These are phyloP conservation scores for Alternaria postmessia DNA, from an alignment of 2,329 filamentous ascomycete species.

Conservation along the genomic window DNA sequence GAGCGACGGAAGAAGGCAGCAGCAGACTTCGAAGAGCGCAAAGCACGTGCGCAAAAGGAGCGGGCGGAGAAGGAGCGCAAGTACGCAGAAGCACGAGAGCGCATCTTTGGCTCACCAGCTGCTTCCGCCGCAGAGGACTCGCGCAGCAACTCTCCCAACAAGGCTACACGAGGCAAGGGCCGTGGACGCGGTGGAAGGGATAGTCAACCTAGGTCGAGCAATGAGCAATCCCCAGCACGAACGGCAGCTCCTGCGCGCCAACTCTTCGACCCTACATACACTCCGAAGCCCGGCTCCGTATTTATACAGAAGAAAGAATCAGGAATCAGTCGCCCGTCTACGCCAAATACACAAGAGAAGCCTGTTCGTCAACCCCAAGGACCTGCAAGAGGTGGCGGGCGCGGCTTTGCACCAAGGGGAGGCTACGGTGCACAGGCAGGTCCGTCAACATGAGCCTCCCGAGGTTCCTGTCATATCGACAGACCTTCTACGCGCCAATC, in stretches of 20 bases:
- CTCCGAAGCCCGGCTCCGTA: conserved; percentile 67
- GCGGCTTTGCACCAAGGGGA: conserved; percentile 75
- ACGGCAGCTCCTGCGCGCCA: conserved; percentile 59
- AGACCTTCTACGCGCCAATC: background rate
- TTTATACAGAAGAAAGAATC: conserved; percentile 56
- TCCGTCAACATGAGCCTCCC: conserved; percentile 24
- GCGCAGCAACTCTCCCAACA: conserved; percentile 46
- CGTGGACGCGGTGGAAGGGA: conserved; percentile 49
- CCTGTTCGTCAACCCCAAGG: conserved; percentile 78
- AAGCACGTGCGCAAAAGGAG: conserved; percentile 78
- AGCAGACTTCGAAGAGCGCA: conserved; percentile 77
- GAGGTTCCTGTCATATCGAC: background rate
- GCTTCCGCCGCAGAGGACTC: conserved; percentile 47
- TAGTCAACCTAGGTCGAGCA: conserved; percentile 48
- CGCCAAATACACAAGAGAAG: conserved; percentile 70
- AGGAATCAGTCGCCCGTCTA: conserved; percentile 58
- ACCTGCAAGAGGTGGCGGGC: conserved; percentile 78
- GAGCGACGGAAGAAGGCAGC: conserved; percentile 67
- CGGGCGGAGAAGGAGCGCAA: conserved; percentile 88
- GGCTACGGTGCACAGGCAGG: conserved; percentile 23
- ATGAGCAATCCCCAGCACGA: conserved; percentile 48
- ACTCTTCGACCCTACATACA: conserved; percentile 80
- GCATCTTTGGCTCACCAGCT: conserved; percentile 75
- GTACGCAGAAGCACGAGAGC: conserved; percentile 87
- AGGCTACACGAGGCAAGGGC: conserved; percentile 46